A percentile compares a stretch with the other conserved stretches of the same genome.
Conservation (phyloP, 352 stramenopile species). For the Phytophthora aleatoria region DNA sequence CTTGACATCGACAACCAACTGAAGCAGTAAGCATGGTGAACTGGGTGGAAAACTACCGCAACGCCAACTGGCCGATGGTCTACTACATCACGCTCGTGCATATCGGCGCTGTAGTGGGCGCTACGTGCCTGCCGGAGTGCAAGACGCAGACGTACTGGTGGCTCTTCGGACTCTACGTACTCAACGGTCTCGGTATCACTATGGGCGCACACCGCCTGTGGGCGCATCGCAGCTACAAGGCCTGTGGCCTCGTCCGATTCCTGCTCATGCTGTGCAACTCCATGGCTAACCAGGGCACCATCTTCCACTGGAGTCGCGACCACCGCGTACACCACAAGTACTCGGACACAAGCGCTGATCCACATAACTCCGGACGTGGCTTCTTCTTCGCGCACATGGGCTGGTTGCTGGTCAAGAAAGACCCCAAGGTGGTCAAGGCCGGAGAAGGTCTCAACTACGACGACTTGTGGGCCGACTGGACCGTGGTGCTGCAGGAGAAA, state of each 20-base stretch:
- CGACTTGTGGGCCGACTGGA: slow-evolving; percentile 94
- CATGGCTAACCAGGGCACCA: slow-evolving; percentile 97
- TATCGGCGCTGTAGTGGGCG: slow-evolving; percentile 83
- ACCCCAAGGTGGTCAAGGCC: slow-evolving; percentile 88
- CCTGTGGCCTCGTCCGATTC: slow-evolving; percentile 87
- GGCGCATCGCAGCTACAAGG: slow-evolving; percentile 96
- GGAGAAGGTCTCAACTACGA: slow-evolving; percentile 94
- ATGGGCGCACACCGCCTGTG: slow-evolving; percentile 97
- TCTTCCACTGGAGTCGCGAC: slow-evolving; percentile 98
- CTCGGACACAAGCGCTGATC: slow-evolving; percentile 95
- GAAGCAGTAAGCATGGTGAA: slow-evolving; percentile 49
- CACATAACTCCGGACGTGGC: slow-evolving; percentile 95
- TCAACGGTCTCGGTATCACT: slow-evolving; percentile 96
- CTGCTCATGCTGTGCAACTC: slow-evolving; percentile 98
- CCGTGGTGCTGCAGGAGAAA: slow-evolving; percentile 95
- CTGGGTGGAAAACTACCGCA: slow-evolving; percentile 69
- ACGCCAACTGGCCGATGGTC: slow-evolving; percentile 97
- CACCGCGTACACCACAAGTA: slow-evolving; percentile 99
- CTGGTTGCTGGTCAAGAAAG: slow-evolving; percentile 98
- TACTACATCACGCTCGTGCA: slow-evolving; percentile 97
- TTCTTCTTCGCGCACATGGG: slow-evolving; percentile 99
- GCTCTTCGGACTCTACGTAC: slow-evolving; percentile 92
- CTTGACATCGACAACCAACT: slow-evolving; percentile 5
- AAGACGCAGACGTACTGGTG: slow-evolving; percentile 90
- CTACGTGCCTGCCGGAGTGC: slow-evolving; percentile 74